Percentiles rank a stretch among this genome's conserved stretches.
phyloP scores from a whole-genome alignment of 1,139 yeast species.

The Diutina pseudorugosa region DNA sequence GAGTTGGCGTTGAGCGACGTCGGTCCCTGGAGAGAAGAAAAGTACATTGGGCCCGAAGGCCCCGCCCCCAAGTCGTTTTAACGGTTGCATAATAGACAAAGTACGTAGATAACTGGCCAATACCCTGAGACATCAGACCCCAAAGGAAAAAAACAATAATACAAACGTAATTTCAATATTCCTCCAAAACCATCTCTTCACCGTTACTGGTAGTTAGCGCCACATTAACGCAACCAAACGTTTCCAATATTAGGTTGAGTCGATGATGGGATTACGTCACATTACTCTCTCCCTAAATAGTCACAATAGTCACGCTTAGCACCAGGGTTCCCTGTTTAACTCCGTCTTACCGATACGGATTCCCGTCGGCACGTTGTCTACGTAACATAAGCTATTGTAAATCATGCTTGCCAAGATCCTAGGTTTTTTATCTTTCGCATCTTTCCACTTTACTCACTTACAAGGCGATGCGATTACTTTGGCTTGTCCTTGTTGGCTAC shows the following conservation, averaged over 20 bases:
- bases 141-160: too few relatives aligned
- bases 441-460: not conserved
- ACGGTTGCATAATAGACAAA: conserved; percentile 1
- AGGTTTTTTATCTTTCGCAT: not conserved
- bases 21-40: conserved; percentile 94
- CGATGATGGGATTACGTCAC: too few relatives aligned
- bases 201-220: too few relatives aligned
- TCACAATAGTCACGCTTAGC: too few relatives aligned
- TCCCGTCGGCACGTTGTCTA: too few relatives aligned
- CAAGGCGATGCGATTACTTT: not conserved
- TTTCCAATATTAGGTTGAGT: too few relatives aligned
- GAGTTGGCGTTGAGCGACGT: conserved; percentile 80
- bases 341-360: too few relatives aligned
- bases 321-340: too few relatives aligned
- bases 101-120: not conserved
- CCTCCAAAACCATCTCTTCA: too few relatives aligned
- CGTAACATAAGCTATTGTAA: not conserved
- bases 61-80: conserved; percentile 56
- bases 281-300: too few relatives aligned
- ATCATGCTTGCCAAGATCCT: not conserved
- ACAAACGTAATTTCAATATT: too few relatives aligned
- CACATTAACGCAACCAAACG: too few relatives aligned
- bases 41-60: conserved; percentile 79
- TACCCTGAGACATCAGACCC: not conserved
- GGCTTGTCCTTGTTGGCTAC: not conserved